Conservation (phyloP, 2,329 filamentous ascomycete species). For the Botrytis deweyae region DNA sequence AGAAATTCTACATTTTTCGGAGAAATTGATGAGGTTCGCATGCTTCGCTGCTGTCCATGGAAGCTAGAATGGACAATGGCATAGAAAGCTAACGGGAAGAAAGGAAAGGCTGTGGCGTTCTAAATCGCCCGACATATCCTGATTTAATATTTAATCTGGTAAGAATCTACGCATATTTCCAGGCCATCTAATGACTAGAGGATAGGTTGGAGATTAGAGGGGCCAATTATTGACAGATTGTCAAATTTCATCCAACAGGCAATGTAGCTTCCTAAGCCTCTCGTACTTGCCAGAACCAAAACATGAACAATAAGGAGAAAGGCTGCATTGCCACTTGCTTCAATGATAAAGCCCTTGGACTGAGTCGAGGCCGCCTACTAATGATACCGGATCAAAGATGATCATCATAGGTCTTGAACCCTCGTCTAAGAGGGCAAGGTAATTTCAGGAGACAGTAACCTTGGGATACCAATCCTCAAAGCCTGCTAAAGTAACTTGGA, state of each 20-base stretch:
- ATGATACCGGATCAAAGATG: too few relatives aligned
- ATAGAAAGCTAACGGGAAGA: not conserved
- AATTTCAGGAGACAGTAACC: not conserved
- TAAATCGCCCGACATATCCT: not conserved
- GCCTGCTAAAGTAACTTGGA: not conserved
- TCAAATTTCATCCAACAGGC: not conserved
- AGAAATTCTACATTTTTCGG: not conserved
- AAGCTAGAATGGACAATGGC: not conserved
- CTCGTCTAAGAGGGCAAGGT: not conserved
- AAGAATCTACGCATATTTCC: too few relatives aligned
- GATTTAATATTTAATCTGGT: not conserved
- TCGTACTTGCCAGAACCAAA: not conserved
- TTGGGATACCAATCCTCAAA: not conserved
- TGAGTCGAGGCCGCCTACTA: too few relatives aligned
- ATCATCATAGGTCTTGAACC: not conserved
- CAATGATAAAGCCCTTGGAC: not conserved
- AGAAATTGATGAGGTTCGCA: not conserved
- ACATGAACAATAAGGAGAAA: not conserved
- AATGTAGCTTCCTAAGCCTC: not conserved
- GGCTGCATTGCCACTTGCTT: not conserved
- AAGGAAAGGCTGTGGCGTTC: not conserved
- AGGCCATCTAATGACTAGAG: too few relatives aligned
- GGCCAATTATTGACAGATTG: not conserved
- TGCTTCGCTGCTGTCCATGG: not conserved
- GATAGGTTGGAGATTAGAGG: too few relatives aligned